These are phyloP conservation scores for Moesziomyces globuligerus DNA, from an alignment of 1,284 basidiomycete genomes.

Conservation along the genomic window DNA sequence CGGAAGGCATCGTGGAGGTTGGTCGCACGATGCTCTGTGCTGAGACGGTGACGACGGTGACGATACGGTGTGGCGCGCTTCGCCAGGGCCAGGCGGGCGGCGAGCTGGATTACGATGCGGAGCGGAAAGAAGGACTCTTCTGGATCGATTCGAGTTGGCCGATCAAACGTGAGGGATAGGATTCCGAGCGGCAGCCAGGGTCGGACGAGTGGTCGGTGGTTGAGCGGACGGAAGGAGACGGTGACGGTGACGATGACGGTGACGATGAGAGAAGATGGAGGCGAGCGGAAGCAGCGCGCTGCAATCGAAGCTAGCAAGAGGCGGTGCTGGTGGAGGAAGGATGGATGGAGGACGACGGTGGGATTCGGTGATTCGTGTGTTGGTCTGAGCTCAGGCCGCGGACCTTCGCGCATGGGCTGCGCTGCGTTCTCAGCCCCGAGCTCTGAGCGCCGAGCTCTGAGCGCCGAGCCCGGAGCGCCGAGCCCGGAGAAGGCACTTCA, in stretches of 20 bases:
- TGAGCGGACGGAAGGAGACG: not conserved
- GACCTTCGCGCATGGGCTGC: slow-evolving; percentile 17
- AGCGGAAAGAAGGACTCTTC: not conserved
- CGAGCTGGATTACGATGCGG: not conserved
- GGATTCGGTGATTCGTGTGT: too few species aligned
- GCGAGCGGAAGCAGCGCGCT: not conserved
- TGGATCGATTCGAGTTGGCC: too few species aligned
- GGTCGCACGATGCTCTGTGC: too few species aligned
- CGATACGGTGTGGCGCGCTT: not conserved
- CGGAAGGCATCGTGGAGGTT: slow-evolving; percentile 45
- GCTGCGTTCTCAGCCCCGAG: too few species aligned
- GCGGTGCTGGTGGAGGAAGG: too few species aligned
- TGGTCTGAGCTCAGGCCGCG: slow-evolving; percentile 13
- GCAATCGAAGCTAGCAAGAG: too few species aligned
- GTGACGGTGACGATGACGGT: not conserved
- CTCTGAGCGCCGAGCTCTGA: too few species aligned
- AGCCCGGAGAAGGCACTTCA: slow-evolving; percentile 20
- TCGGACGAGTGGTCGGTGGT: not conserved
- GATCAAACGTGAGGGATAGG: too few species aligned
- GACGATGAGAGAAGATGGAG: not conserved
- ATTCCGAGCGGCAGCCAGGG: not conserved
- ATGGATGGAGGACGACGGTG: too few species aligned
- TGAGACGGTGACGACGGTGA: too few species aligned
- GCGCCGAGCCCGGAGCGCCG: too few species aligned
- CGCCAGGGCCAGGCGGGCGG: slow-evolving; percentile 3